phyloP scores from a whole-genome alignment of 2,329 filamentous ascomycete species.

The Pseudocercospora musae region DNA sequence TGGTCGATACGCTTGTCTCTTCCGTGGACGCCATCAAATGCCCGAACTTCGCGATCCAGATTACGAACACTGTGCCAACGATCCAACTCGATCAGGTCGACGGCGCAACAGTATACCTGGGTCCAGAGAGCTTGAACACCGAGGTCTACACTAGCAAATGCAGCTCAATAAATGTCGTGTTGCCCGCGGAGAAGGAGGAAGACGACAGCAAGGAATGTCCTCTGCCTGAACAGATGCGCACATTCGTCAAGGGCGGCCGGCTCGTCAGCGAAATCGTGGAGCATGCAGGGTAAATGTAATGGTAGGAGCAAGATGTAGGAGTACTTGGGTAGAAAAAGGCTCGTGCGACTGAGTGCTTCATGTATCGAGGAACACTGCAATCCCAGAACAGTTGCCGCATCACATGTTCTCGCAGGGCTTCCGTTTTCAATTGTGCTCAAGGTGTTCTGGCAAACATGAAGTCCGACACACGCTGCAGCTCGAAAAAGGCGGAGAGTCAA shows the following conservation, averaged over 20 bases:
- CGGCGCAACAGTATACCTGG: conserved; percentile 80
- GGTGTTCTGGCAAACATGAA: no score
- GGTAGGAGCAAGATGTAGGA: neutral
- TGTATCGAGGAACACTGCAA: neutral
- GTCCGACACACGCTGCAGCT: no score
- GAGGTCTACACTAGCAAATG: conserved; percentile 91
- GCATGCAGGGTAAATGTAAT: conserved; percentile 66
- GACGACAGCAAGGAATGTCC: conserved; percentile 84
- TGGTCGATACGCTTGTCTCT: conserved; percentile 85
- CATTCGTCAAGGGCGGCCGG: conserved; percentile 69
- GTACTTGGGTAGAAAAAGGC: conserved; percentile 7
- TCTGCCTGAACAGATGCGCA: conserved; percentile 86
- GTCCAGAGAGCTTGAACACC: conserved; percentile 71
- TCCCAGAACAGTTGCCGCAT: neutral
- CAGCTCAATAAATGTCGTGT: conserved; percentile 79
- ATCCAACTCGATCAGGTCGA: conserved; percentile 92
- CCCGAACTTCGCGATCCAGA: conserved; percentile 80
- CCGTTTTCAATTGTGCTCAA: neutral
- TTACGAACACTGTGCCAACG: conserved; percentile 80
- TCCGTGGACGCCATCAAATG: conserved; percentile 95
- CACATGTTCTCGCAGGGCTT: neutral
- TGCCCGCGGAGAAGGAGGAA: conserved; percentile 64
- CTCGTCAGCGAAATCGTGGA: conserved; percentile 93
- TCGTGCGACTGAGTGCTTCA: neutral
- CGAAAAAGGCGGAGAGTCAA: no score